Percentiles rank a stretch among this genome's conserved stretches.
phyloP scores from a whole-genome alignment of 129 eudicot genomes.

The Saussurea involucrata region DNA sequence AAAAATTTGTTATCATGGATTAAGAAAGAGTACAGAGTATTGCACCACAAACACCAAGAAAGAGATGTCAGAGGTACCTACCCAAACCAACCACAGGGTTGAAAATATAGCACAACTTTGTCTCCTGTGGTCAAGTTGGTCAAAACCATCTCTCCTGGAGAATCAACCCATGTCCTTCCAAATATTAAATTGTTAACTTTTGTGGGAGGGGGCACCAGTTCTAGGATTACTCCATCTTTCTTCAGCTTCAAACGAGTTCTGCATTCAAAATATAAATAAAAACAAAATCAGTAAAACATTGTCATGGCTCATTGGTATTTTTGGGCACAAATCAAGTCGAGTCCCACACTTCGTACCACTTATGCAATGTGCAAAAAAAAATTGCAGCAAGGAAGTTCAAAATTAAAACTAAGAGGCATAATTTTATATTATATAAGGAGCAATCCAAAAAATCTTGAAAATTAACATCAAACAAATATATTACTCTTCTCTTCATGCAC shows the following conservation, averaged over 20 bases:
- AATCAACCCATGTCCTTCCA: slow-evolving; percentile 97
- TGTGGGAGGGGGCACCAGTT: slow-evolving; percentile 93
- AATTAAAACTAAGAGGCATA: background rate
- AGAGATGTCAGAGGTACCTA: slow-evolving; percentile 12
- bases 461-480: background rate
- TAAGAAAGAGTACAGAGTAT: slow-evolving; percentile 4
- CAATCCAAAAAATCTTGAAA: background rate
- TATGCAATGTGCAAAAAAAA: background rate
- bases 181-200: slow-evolving; percentile 87
- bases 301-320: background rate
- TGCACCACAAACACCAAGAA: background rate
- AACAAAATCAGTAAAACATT: background rate
- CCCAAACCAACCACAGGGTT: slow-evolving; percentile 99
- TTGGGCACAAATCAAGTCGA: background rate
- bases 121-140: slow-evolving; percentile 92
- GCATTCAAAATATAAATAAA: slow-evolving; percentile 9
- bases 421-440: background rate
- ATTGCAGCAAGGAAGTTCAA: background rate
- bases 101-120: slow-evolving; percentile 89
- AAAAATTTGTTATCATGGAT: background rate
- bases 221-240: slow-evolving; percentile 66
- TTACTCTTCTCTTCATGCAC: background rate
- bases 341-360: background rate
- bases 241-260: slow-evolving; percentile 80
- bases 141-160: slow-evolving; percentile 95